Conservation (phyloP, 257 asterid species). For the Forsythia suspensa region DNA sequence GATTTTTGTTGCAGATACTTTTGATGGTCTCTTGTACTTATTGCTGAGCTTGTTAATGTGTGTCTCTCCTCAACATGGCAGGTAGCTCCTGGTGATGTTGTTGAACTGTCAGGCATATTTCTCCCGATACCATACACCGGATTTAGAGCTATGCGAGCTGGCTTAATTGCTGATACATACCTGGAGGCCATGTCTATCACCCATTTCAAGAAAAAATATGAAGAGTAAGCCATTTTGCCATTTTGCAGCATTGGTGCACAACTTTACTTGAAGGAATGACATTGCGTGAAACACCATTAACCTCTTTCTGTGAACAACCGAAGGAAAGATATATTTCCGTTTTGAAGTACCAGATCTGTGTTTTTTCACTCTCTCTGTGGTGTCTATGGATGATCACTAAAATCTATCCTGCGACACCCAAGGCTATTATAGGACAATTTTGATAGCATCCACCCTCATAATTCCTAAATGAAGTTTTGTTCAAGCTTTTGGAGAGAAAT, state of each 20-base stretch:
- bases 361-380: background rate
- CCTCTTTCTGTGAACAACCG: background rate
- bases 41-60: constrained; percentile 2
- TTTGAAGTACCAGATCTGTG: background rate
- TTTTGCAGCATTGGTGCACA: constrained; percentile 1
- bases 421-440: background rate
- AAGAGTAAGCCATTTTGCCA: constrained; percentile 62
- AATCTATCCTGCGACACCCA: background rate
- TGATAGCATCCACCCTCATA: background rate
- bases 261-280: background rate
- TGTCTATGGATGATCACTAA: background rate
- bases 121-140: constrained; percentile 97
- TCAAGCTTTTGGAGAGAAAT: background rate
- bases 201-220: constrained; percentile 95
- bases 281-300: background rate
- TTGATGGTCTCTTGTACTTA: constrained; percentile 2
- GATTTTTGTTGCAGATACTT: constrained; percentile 16
- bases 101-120: constrained; percentile 93
- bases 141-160: constrained; percentile 99
- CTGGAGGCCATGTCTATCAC: constrained; percentile 91
- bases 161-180: constrained; percentile 95
- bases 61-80: constrained; percentile 31
- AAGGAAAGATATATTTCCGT: background rate
- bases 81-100: constrained; percentile 95
- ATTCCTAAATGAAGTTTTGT: background rate